Percentiles rank a stretch among this genome's conserved stretches.
Evolutionary conservation across 176 grass and related monocot genomes (phyloP).

Genomic region (Saccharum officinarum): DNA sequence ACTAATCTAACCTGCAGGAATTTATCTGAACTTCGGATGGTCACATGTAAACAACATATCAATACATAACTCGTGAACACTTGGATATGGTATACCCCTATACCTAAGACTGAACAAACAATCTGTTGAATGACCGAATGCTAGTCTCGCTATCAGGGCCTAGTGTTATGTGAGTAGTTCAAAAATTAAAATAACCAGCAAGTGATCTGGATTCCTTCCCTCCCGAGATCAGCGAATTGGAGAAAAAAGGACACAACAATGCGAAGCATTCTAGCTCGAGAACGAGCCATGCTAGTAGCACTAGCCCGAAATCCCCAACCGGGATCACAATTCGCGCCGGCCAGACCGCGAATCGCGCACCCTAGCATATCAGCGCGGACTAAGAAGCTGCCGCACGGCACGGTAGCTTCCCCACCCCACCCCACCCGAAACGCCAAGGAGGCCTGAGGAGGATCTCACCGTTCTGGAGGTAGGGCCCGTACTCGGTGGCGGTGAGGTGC

Average conservation of each 20-base stretch:
- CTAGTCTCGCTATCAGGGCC: background rate
- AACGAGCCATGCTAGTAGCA: background rate
- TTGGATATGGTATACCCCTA: background rate
- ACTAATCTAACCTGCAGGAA: background rate
- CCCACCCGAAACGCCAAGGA: background rate
- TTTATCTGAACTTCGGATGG: background rate
- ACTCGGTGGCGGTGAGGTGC: constrained; percentile 97
- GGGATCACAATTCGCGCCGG: background rate
- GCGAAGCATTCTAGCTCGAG: background rate
- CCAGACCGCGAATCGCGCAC: background rate
- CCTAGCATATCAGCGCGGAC: background rate
- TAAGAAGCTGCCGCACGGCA: background rate
- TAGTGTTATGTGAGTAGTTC: background rate
- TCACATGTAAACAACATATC: background rate
- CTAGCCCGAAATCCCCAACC: constrained; percentile 18
- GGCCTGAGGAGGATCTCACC: constrained; percentile 39
- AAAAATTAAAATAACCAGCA: background rate
- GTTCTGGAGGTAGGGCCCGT: constrained; percentile 89
- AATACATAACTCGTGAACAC: background rate
- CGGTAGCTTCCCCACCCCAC: background rate
- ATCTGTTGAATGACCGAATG: background rate
- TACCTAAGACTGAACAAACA: background rate
- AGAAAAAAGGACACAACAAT: background rate
- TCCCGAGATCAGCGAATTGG: background rate
- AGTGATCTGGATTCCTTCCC: background rate